Conservation (phyloP, 805 yeast genomes). For the Candida gorgasii region DNA sequence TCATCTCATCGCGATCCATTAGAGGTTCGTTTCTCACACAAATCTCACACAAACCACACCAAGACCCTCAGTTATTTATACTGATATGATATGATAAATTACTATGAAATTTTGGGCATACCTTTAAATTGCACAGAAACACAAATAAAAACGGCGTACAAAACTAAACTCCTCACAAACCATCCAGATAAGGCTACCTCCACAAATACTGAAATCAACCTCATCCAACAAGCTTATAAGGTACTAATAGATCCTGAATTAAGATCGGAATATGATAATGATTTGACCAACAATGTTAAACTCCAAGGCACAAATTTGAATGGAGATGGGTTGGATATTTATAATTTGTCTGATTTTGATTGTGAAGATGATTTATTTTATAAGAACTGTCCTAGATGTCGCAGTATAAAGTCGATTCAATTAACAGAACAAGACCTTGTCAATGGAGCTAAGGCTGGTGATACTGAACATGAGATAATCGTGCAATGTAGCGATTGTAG, state of each 20-base stretch:
- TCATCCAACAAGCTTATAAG: conserved; percentile 66
- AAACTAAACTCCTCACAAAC: conserved; percentile 51
- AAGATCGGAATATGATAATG: conserved; percentile 54
- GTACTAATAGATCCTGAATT: conserved; percentile 33
- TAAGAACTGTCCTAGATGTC: conserved; percentile 70
- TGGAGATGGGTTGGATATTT: conserved; percentile 72
- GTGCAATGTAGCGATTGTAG: conserved; percentile 85
- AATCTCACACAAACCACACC: background rate
- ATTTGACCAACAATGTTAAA: conserved; percentile 26
- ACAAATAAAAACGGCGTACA: conserved; percentile 66
- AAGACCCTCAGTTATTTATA: background rate
- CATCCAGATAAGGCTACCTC: conserved; percentile 76
- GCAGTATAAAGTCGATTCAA: conserved; percentile 49
- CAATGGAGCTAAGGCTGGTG: conserved; percentile 52
- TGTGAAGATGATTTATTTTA: conserved; percentile 37
- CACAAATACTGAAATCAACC: conserved; percentile 19
- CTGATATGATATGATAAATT: conserved; percentile 8
- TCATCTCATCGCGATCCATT: conserved; percentile 16
- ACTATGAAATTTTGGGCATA: conserved; percentile 61
- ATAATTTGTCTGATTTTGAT: conserved; percentile 63
- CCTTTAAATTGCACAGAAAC: conserved; percentile 31
- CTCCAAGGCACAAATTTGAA: conserved; percentile 6
- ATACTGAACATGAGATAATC: conserved; percentile 59
- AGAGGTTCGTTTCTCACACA: too few species aligned
- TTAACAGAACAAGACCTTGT: conserved; percentile 64